Conservation (phyloP, 2,329 filamentous ascomycete species). For the Pezizomycotina sp. region DNA sequence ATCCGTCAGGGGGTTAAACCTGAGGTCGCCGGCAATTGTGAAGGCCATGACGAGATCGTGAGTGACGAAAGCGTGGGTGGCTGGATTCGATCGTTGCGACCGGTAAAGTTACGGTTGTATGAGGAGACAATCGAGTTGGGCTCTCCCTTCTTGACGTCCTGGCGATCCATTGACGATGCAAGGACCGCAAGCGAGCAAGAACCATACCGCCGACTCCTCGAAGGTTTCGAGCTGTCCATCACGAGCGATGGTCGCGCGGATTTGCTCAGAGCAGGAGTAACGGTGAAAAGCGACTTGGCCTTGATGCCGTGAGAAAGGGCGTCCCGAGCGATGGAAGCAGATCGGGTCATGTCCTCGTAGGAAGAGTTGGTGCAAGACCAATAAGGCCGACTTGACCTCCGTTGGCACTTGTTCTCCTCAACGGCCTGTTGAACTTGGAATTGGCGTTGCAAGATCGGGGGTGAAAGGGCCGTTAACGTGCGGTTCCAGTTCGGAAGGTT, state of each 20-base stretch:
- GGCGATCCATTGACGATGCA: conserved; percentile 89
- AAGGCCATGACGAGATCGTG: conserved; percentile 80
- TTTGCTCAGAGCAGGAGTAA: conserved; percentile 94
- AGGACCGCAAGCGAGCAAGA: conserved; percentile 81
- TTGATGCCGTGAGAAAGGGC: conserved; percentile 86
- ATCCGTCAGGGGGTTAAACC: conserved; percentile 92
- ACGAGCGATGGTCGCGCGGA: conserved; percentile 77
- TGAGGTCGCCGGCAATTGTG: conserved; percentile 64
- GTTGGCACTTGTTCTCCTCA: conserved; percentile 87
- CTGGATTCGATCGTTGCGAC: conserved; percentile 90
- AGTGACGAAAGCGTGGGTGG: conserved; percentile 83
- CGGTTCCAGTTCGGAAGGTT: conserved; percentile 91
- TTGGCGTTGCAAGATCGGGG: conserved; percentile 89
- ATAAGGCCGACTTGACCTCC: conserved; percentile 94
- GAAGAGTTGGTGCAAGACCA: conserved; percentile 89
- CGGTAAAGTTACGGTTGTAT: conserved; percentile 99
- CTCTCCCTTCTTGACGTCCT: conserved; percentile 84
- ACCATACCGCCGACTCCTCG: conserved; percentile 86
- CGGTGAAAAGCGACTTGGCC: conserved; percentile 81
- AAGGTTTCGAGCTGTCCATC: conserved; percentile 88
- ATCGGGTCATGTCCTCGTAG: conserved; percentile 82
- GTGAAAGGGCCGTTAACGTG: conserved; percentile 99
- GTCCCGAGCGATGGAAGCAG: conserved; percentile 77
- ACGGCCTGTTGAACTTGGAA: conserved; percentile 96
- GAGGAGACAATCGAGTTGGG: conserved; percentile 95